Base-by-base conservation (phyloP, 257 asterid genomes). In the Solanum piurae region DNA sequence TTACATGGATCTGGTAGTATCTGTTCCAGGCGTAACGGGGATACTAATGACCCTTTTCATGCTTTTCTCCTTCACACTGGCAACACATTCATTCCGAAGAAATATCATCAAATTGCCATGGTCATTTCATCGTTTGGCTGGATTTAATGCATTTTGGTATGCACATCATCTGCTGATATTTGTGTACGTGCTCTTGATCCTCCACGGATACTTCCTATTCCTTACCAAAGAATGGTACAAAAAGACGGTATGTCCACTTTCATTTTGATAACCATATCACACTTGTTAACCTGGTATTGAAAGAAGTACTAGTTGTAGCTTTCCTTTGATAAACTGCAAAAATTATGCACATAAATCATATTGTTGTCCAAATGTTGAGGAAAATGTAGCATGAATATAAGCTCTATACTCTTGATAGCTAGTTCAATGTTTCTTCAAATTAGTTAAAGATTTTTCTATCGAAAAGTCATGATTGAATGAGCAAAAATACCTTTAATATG, bases 111-210 rank as follows among this genome's bases (percentile, higher is more conserved):
- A 94, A 85, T 64, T 97, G 64, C 95, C 95, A 0, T 60, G 91
- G 88, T 94, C 96, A 5, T 92, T 95, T 71, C 93, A 89, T 87
- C 91, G 87, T 86, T 89, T 97, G 88, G 96, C 98, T 0, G 99
- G 99, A 76, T 97, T 97, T 83, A 97, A 97, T 38, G 86, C 98
- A 21, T 95, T 97, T 82, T 95, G 99, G 99, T 97, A 95, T 73
- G 98, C 98, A 5, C 98, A 97, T 85, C 99, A 95, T 90, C 72
- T 97, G 91, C 90, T 97, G 88, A 94, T 88, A 10, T 9, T 95
- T n/a, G 98, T 91, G 10, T 95, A 97, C 46, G 9, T 92, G 87
- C 94, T 97, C 91, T 84, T 97, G 87, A 88, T 95, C 89, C 7
- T 94, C 46, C 99, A 97, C 62, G 97, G 98, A 16, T 94, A 91